Conservation (phyloP, 176 grass and related monocot genomes). For the Rhynchospora tenuis region DNA sequence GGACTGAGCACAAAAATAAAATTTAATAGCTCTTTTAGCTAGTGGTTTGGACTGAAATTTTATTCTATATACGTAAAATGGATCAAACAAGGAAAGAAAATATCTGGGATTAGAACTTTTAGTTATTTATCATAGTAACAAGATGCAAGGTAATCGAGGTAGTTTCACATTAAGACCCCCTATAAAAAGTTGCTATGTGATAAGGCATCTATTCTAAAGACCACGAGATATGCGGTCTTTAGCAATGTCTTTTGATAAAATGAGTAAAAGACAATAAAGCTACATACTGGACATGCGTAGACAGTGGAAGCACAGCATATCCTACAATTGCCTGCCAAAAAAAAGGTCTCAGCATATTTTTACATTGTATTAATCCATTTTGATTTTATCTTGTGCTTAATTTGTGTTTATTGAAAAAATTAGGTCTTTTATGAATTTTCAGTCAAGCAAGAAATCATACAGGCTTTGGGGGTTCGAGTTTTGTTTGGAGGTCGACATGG, state of each 20-base stretch:
- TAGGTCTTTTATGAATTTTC: neutral
- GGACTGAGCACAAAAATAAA: neutral
- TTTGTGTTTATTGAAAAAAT: slow-evolving; percentile 12
- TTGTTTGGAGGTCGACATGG: slow-evolving; percentile 94
- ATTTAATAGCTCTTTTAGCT: neutral
- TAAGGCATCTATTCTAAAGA: neutral
- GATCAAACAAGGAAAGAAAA: neutral
- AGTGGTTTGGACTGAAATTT: neutral
- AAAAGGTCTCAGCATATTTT: slow-evolving; percentile 1
- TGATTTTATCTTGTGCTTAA: slow-evolving; percentile 14
- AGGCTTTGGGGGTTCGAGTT: slow-evolving; percentile 93
- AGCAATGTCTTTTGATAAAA: slow-evolving; percentile 12
- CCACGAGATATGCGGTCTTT: neutral
- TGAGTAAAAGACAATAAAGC: slow-evolving; percentile 15
- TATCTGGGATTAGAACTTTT: neutral
- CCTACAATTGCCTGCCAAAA: slow-evolving; percentile 66
- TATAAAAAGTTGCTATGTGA: neutral
- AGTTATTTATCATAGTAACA: neutral
- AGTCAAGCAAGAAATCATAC: slow-evolving; percentile 39
- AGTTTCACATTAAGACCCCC: neutral
- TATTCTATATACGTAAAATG: neutral
- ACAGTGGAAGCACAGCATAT: slow-evolving; percentile 88
- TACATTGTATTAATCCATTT: neutral
- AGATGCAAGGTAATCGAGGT: slow-evolving; percentile 1
- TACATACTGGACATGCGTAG: slow-evolving; percentile 92